phyloP scores from a whole-genome alignment of 2,329 filamentous ascomycete species.

The Diaporthe sp. region DNA sequence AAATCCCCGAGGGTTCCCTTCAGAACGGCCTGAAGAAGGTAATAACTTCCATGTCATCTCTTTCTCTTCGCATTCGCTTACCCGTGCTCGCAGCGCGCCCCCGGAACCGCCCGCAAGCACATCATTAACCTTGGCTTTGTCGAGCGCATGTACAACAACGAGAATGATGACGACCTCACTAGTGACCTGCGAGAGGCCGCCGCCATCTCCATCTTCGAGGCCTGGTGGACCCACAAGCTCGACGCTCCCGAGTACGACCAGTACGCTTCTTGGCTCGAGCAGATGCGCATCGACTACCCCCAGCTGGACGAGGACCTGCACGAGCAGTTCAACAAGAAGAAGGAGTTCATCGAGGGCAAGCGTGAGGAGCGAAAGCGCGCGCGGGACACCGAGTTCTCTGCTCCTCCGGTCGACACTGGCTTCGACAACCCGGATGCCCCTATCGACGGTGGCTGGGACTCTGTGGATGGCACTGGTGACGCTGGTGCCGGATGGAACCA shows the following conservation, averaged over 20 bases:
- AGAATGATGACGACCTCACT: slow-evolving; percentile 15
- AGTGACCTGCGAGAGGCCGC: slow-evolving; percentile 33
- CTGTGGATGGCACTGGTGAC: not conserved
- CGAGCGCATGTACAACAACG: slow-evolving; percentile 33
- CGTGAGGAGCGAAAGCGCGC: slow-evolving; percentile 30
- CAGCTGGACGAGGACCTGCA: slow-evolving; percentile 38
- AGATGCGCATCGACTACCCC: slow-evolving; percentile 35
- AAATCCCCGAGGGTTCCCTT: slow-evolving; percentile 40
- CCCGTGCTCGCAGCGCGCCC: not conserved
- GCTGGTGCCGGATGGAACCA: slow-evolving; percentile 18
- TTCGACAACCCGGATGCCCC: not conserved
- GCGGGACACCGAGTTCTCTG: slow-evolving; percentile 10
- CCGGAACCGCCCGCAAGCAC: slow-evolving; percentile 36
- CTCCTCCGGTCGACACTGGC: not conserved
- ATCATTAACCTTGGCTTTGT: slow-evolving; percentile 29
- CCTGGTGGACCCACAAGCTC: slow-evolving; percentile 38
- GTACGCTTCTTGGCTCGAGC: slow-evolving; percentile 35
- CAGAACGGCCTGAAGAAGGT: slow-evolving; percentile 40
- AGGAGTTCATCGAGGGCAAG: slow-evolving; percentile 38
- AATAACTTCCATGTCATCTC: not conserved
- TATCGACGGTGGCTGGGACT: slow-evolving; percentile 29
- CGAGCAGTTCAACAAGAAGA: slow-evolving; percentile 39
- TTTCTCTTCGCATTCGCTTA: not conserved
- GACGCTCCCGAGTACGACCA: slow-evolving; percentile 35
- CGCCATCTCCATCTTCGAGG: slow-evolving; percentile 40